phyloP scores from a whole-genome alignment of 108 stramenopile genomes.

The Mediolabrus comicus region DNA sequence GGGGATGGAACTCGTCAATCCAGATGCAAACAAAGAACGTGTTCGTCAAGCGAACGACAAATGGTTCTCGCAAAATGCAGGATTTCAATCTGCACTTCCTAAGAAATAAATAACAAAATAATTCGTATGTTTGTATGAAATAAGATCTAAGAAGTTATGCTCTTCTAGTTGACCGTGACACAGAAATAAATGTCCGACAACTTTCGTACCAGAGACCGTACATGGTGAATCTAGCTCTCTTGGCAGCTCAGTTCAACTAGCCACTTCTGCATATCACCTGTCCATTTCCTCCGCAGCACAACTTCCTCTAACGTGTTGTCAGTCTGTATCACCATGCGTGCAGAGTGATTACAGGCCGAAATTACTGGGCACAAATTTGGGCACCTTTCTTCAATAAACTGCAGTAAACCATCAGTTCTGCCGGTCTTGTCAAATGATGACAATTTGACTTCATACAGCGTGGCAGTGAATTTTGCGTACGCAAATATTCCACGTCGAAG shows the following conservation, averaged over 20 bases:
- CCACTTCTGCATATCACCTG: conserved; percentile 43
- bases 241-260: conserved; percentile 23
- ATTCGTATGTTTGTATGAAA: neutral
- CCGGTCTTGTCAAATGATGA: conserved; percentile 22
- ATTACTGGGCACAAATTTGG: conserved; percentile 16
- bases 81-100: conserved; percentile 83
- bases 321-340: conserved; percentile 35
- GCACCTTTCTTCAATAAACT: conserved; percentile 16
- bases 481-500: conserved; percentile 28
- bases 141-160: neutral
- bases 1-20: conserved; percentile 89
- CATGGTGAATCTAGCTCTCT: neutral
- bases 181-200: neutral
- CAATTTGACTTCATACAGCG: conserved; percentile 9
- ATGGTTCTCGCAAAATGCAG: conserved; percentile 86
- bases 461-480: conserved; percentile 21
- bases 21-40: conserved; percentile 72
- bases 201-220: neutral
- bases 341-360: conserved; percentile 28
- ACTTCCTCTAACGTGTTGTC: conserved; percentile 25
- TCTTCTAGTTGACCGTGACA: too few relatives aligned
- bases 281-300: conserved; percentile 22
- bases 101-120: conserved; percentile 22
- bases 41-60: conserved; percentile 80
- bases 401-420: conserved; percentile 12